Base-by-base conservation (phyloP, 179 eudicot genomes). In the Beta lomatogona region DNA sequence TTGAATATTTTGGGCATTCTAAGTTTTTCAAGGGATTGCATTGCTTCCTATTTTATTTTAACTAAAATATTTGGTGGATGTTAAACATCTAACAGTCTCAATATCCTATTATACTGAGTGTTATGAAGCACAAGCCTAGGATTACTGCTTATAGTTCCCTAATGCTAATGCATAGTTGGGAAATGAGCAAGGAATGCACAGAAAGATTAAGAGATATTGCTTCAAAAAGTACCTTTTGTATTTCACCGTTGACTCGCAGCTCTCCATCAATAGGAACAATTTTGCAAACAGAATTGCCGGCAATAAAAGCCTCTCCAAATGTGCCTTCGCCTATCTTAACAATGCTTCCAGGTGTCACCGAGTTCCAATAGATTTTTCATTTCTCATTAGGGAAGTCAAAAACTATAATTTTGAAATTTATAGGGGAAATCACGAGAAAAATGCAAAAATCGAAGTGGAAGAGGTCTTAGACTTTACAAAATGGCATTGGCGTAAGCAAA, bases 321-420 rank as follows among this genome's bases (percentile, higher is more conserved):
- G 99, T 96, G 83, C 99, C 98, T 88, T 97, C 99, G 54, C 99
- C 99, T 84, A 97, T 85, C 92, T 96, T 97, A n/a, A 87, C 84
- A 15, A 97, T 88, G 52, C 83, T 89, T 77, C 83, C 83, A 41
- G n/a, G 83, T 83, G 61, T 89, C 95, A 85, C 99, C 93, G 90
- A 52, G 31, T 72, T 59, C 77, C 83, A 75, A n/a, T 48, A 80
- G 68, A 75, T 58, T 81, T 36, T 65, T 13, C 78, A 73, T 45
- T 46, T 73, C 59, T 66, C 64, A 21, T 86, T 81, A 83, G 79
- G 9, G 9, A 75, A 25, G 14, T 55, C 25, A 55, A 4, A 22
- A 41, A 46, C 22, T 52, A 46, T 61, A 72, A 61, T 9, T 41
- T 59, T 48, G 52, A 5, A 50, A 25, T 80, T 77, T 28, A 9